These are phyloP conservation scores for Vairimorpha necatrix DNA, from an alignment of 371 early-diverging fungal genomes.

Conservation along the genomic window DNA sequence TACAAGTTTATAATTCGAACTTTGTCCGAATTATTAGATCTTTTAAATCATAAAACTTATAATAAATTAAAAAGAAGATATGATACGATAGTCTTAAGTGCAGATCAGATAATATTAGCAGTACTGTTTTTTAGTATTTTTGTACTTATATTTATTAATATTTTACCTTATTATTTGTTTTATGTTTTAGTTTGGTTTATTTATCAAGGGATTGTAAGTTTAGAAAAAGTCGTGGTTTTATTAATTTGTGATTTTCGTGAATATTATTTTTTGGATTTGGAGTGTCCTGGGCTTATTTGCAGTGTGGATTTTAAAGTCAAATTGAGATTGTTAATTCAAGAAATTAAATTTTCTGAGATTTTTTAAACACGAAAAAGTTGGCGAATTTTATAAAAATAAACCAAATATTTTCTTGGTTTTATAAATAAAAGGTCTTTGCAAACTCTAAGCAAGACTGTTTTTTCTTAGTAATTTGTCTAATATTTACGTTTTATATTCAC, in stretches of 20 bases:
- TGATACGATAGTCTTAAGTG: constrained; percentile 13
- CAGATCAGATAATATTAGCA: constrained; percentile 33
- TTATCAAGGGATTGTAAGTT: background rate
- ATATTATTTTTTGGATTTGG: background rate
- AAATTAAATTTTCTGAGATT: no score
- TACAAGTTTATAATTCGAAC: background rate
- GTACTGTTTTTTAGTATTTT: constrained; percentile 28
- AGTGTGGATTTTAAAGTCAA: background rate
- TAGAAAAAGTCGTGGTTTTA: background rate
- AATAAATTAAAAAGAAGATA: constrained; percentile 32
- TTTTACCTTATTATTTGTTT: background rate
- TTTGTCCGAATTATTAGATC: constrained; percentile 5
- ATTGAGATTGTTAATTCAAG: background rate
- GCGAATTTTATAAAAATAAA: no score
- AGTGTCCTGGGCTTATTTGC: background rate
- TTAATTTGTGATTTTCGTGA: background rate
- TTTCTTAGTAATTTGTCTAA: no score
- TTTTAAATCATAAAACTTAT: constrained; percentile 24
- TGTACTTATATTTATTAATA: background rate
- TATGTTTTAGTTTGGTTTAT: background rate
- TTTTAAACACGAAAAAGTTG: no score
- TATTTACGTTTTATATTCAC: no score
- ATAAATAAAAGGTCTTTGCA: no score
- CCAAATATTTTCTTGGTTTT: no score
- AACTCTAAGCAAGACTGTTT: no score